Evolutionary conservation across 1,284 basidiomycete genomes (phyloP).

Genomic region (Puccinia coronata): DNA sequence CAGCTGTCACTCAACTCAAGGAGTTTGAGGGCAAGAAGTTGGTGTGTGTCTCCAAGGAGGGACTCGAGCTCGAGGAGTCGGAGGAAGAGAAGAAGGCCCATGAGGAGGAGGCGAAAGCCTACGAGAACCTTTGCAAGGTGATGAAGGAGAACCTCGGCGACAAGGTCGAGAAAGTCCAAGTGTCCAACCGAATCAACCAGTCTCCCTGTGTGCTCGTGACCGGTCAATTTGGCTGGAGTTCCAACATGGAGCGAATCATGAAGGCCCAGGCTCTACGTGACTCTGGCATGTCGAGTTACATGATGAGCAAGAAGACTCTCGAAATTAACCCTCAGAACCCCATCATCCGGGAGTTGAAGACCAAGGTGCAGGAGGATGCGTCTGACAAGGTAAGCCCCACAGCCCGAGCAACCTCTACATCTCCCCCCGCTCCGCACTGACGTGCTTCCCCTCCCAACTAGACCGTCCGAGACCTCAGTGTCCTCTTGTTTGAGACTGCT

Average conservation of each 20-base stretch:
- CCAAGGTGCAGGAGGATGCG: slow-evolving; percentile 93
- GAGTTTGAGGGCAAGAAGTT: slow-evolving; percentile 99
- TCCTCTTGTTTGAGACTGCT: slow-evolving; percentile 93
- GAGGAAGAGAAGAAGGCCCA: slow-evolving; percentile 93
- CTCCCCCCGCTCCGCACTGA: not conserved
- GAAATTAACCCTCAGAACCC: slow-evolving; percentile 94
- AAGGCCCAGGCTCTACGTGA: slow-evolving; percentile 98
- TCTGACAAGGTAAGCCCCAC: slow-evolving; percentile 76
- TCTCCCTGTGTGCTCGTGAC: slow-evolving; percentile 96
- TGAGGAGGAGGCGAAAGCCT: slow-evolving; percentile 83
- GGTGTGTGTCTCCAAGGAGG: slow-evolving; percentile 97
- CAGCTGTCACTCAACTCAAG: slow-evolving; percentile 92
- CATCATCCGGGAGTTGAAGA: slow-evolving; percentile 93
- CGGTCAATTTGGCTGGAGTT: slow-evolving; percentile 98
- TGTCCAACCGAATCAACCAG: slow-evolving; percentile 96
- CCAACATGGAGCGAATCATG: slow-evolving; percentile 99
- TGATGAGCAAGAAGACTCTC: slow-evolving; percentile 93
- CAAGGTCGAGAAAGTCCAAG: slow-evolving; percentile 98
- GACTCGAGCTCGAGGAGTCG: slow-evolving; percentile 97
- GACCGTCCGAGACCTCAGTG: slow-evolving; percentile 93
- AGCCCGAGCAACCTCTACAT: not conserved
- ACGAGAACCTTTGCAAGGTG: slow-evolving; percentile 83
- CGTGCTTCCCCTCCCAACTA: slow-evolving; percentile 33
- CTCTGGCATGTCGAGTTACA: slow-evolving; percentile 96
- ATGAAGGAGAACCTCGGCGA: slow-evolving; percentile 99